Base-by-base conservation (phyloP, 257 asterid species). In the Henckelia pumila region DNA sequence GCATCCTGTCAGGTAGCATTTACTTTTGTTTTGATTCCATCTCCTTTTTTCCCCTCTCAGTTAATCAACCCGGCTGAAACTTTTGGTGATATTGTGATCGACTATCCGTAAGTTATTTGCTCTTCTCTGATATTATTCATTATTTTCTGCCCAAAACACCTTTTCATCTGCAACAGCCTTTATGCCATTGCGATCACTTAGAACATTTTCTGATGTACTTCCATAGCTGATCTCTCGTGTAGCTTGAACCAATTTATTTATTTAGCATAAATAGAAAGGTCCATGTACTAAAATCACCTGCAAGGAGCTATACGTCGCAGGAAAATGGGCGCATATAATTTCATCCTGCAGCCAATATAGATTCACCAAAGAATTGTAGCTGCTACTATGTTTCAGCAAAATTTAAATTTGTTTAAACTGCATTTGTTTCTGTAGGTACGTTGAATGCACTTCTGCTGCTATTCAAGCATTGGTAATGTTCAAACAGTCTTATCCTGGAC, bases 61-160 rank as follows among this genome's bases (percentile, higher is more conserved):
- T 44, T 87, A 62, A 84, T 94, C 84, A 94, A 94, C 73, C 99
- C 97, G 63, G 97, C 99, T 72, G 99, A 94, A 81, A 94, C 99
- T 61, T 94, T 94, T 80, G 99, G 99, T n/a, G 97, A 94, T 81
- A 94, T 93, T 66, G 96, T 90, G 71, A 93, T 93, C 78, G 99
- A 93, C 78, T 93, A 93, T 75, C 95, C 97, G 97, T 94, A 87
- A 91, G 99, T 83, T 68, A 58, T 64, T 67, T 78, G 78, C 72
- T 28, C 71, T 75, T 69, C 23, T 71, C 77, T 4, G 3, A 13
- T 13, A 13, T 2, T 40, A 60, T 65, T 72, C 63, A 49, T 69
- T 37, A 3, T 49, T 68, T 29, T 71, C 29, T 64, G 14, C 25
- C 35, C 57, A 44, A 35, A 53, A 62, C 60, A 71, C 29, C 59